Evolutionary conservation across 352 stramenopile species (phyloP), one percentile per base, ranked within the genome.

Genomic region (Pythium aquatile): DNA sequence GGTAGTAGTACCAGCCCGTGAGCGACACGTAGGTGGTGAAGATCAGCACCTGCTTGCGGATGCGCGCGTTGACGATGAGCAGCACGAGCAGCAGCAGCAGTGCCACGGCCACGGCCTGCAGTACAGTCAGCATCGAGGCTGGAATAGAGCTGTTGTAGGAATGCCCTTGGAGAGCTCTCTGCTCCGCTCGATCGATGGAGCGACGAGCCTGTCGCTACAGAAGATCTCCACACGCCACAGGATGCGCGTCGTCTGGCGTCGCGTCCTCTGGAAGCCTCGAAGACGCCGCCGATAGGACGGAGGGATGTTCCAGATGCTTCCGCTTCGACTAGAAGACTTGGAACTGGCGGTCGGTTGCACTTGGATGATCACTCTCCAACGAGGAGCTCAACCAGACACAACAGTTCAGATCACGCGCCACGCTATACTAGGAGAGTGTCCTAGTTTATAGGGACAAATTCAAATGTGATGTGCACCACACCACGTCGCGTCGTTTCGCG

Each of bases 1-100:
- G 84, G 59, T 87, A 93, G 69, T 93, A 93, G 69, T 93, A 93
- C 84, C 84, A 93, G 62, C 78, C 75, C 40, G 81, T 93, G 77
- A 93, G 84, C 63, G 84, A 88, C 46, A 82, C 64, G 76, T 93
- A 93, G 17, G 84, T 87, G 58, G 78, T 77, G 68, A 73, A 82
- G 63, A 91, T 90, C 63, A 93, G 85, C 55, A 76, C 69, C 33
- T 70, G 73, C 70, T 88, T 90, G 63, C 84, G 79, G 58, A 87
- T 62, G 39, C 66, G 75, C 28, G 79, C 53, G 54, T 77, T 93
- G 48, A 70, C 37, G 39, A 65, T 68, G 35, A 93, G 59, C 28
- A 77, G 61, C n/a, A 55, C 71, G 48, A 79, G n/a, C 57, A 78
- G 77, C 51, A 65, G 68, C 56, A 78, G 35, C 42, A 81, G 42